A percentile compares a stretch with the other conserved stretches of the same genome.
Evolutionary conservation across 208 protist genomes (phyloP).

Genomic region (Balamuthia mandrillaris): DNA sequence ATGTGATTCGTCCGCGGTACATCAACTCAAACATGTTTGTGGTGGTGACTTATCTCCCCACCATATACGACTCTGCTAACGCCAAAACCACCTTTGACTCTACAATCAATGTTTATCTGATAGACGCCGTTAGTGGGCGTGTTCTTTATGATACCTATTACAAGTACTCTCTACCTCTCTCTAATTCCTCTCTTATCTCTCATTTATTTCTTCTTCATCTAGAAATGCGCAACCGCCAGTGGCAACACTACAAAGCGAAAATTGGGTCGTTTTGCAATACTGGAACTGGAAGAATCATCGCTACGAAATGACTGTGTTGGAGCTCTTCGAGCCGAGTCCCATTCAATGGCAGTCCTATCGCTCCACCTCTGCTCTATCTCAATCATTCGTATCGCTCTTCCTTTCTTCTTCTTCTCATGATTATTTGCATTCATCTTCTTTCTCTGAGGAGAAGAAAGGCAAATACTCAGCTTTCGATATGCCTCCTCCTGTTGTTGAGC

Average conservation of each 20-base stretch:
- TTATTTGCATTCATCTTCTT: too few species aligned
- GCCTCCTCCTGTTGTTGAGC: too few species aligned
- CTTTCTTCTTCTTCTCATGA: too few species aligned
- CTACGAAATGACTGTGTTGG: conserved; percentile 38
- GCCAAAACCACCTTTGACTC: not conserved
- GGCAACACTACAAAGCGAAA: conserved; percentile 46
- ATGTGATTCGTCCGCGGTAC: too few species aligned
- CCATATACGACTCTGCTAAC: not conserved
- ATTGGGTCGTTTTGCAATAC: conserved; percentile 51
- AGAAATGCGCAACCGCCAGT: not conserved
- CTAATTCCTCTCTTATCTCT: not conserved
- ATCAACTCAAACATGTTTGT: too few species aligned
- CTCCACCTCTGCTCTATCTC: too few species aligned
- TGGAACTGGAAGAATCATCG: conserved; percentile 25
- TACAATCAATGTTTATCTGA: conserved; percentile 16
- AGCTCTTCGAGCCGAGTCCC: conserved; percentile 49
- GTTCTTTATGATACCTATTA: conserved; percentile 35
- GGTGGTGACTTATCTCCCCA: not conserved
- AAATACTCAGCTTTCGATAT: too few species aligned
- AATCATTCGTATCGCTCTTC: too few species aligned
- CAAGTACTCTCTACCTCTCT: not conserved
- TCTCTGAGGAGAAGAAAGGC: not conserved
- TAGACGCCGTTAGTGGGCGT: conserved; percentile 48
- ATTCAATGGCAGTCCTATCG: too few species aligned
- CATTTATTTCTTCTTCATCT: not conserved